Conservation (phyloP, 805 yeast species). For the Candida caryicola region DNA sequence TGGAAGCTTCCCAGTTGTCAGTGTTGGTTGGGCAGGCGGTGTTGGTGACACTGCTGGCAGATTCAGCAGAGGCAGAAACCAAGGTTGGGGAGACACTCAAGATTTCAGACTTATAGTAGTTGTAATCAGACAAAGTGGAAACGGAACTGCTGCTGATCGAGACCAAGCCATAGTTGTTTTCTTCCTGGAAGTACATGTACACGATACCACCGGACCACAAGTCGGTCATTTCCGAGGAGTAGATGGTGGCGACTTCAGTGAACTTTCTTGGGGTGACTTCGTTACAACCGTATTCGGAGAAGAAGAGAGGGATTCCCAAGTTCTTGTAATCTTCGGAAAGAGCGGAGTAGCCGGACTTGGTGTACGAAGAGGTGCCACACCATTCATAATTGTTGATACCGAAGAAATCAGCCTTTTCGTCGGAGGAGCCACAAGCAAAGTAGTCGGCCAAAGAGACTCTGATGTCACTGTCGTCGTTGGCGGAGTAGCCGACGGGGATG, state of each 20-base stretch:
- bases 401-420: slow-evolving; percentile 70
- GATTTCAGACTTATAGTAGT: slow-evolving; percentile 60
- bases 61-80: slow-evolving; percentile 23
- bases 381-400: slow-evolving; percentile 90
- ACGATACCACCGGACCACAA: slow-evolving; percentile 92
- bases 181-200: slow-evolving; percentile 79
- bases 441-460: slow-evolving; percentile 70
- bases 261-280: slow-evolving; percentile 65
- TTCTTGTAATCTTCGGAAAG: slow-evolving; percentile 64
- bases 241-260: slow-evolving; percentile 67
- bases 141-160: slow-evolving; percentile 47
- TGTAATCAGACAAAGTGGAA: slow-evolving; percentile 60
- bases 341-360: slow-evolving; percentile 59
- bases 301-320: slow-evolving; percentile 69
- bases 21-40: slow-evolving; percentile 37
- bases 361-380: slow-evolving; percentile 68
- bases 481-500: slow-evolving; percentile 81
- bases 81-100: slow-evolving; percentile 52
- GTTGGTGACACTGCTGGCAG: slow-evolving; percentile 23
- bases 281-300: slow-evolving; percentile 84
- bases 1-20: slow-evolving; percentile 36
- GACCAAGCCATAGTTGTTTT: slow-evolving; percentile 73
- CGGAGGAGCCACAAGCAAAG: slow-evolving; percentile 70
- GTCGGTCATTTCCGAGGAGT: slow-evolving; percentile 67
- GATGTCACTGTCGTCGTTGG: slow-evolving; percentile 69